Evolutionary conservation across 129 eudicot species (phyloP), one percentile per base, ranked within the genome.

Genomic region (Centaurea solstitialis): DNA sequence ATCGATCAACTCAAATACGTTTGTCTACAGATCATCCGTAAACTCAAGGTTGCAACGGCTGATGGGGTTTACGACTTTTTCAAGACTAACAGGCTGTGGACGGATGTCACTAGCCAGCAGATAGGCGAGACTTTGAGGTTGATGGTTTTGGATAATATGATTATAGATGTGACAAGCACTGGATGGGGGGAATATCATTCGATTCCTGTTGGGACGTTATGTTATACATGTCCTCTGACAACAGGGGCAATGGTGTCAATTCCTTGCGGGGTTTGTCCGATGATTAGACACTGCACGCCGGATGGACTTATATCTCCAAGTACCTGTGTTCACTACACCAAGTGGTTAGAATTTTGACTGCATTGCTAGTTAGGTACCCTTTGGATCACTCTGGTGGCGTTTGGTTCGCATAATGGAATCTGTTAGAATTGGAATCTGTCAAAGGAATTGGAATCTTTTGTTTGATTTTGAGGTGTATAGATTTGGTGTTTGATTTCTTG

Each of bases 221-320:
- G 99, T 86, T 95, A 95, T 62, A 88, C 88, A 76, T 61, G 85
- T 76, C 86, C 40, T 18, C 65, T 86, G 67, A 82, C 38, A 68
- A 72, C 74, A 2, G 96, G 96, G 33, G 91, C 90, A 8, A 72
- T 95, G 87, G 91, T 88, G 73, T 84, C 91, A 17, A 91, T 95
- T 71, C 99, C 98, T 18, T 93, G 99, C 62, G 97, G 94, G 12
- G 85, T 86, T 67, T 95, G 99, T 84, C 94, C 99, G 0, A 83
- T 98, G 64, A 95, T 91, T 57, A 82, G 81, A 59, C 45, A 86
- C 84, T 95, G 99, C 67, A 79, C 94, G 5, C 94, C 97, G 40
- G 93, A 84, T 87, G 99, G 99, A 45, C 78, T 84, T 20, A 89
- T 93, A 26, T 95, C 99, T 37, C 99, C 99, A 0, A 43, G 76